phyloP scores from a whole-genome alignment of 768 basidiomycete species.

The Pisolithus albus region DNA sequence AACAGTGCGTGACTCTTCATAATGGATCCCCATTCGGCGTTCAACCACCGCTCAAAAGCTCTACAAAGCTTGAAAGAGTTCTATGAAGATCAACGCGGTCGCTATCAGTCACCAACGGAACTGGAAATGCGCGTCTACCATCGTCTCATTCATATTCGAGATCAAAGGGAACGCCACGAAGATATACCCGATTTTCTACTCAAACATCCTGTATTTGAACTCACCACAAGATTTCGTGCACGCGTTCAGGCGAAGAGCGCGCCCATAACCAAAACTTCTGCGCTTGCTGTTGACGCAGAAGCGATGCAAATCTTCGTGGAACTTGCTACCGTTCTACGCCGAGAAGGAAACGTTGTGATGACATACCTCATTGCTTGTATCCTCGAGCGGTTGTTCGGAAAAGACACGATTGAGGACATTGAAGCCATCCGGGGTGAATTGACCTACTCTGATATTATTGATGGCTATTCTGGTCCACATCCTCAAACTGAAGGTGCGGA shows the following conservation, averaged over 20 bases:
- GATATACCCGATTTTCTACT: constrained; percentile 64
- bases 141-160: constrained; percentile 84
- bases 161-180: constrained; percentile 70
- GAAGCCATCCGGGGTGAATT: constrained; percentile 56
- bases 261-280: constrained; percentile 63
- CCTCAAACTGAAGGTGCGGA: constrained; percentile 22
- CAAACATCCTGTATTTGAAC: constrained; percentile 68
- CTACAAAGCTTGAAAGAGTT: constrained; percentile 90
- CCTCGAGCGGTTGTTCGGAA: constrained; percentile 78
- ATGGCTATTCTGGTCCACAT: constrained; percentile 40
- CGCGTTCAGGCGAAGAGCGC: constrained; percentile 77
- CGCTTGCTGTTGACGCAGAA: constrained; percentile 53
- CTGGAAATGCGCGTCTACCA: constrained; percentile 97
- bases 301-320: constrained; percentile 62
- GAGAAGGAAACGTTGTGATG: constrained; percentile 61
- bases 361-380: constrained; percentile 88
- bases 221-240: constrained; percentile 73
- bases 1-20: constrained; percentile 55
- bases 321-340: constrained; percentile 54
- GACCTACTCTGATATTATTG: constrained; percentile 58
- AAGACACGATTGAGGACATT: constrained; percentile 71
- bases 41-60: constrained; percentile 42
- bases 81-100: constrained; percentile 73
- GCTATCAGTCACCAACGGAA: constrained; percentile 72
- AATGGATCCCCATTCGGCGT: neutral